phyloP scores from a whole-genome alignment of 179 eudicot genomes.

The Nepenthes alata region DNA sequence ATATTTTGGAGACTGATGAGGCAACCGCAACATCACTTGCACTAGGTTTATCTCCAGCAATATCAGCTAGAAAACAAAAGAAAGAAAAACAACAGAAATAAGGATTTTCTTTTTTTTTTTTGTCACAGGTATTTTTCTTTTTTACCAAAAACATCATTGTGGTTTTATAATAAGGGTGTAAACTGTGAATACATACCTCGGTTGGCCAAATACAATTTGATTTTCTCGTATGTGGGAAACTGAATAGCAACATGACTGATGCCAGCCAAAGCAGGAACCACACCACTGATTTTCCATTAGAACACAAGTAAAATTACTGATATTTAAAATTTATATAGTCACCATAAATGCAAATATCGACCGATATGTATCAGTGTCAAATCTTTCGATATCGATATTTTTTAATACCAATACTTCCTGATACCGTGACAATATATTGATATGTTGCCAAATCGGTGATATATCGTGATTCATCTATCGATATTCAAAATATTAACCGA shows the following conservation, averaged over 20 bases:
- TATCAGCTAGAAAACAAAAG: constrained; percentile 33
- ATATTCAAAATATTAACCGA: too few relatives aligned
- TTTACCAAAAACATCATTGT: not conserved
- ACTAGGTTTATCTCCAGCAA: constrained; percentile 48
- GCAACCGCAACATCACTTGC: constrained; percentile 79
- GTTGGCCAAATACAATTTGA: constrained; percentile 64
- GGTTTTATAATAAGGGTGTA: not conserved
- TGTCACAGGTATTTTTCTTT: not conserved
- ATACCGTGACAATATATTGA: too few relatives aligned
- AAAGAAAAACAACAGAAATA: not conserved
- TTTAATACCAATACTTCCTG: too few relatives aligned
- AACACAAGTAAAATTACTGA: constrained; percentile 5
- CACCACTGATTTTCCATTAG: constrained; percentile 44
- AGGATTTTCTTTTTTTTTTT: too few relatives aligned
- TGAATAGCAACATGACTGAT: constrained; percentile 93
- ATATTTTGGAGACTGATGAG: constrained; percentile 87
- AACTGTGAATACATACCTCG: constrained; percentile 26
- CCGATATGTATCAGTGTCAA: too few relatives aligned
- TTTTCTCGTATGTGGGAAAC: constrained; percentile 79
- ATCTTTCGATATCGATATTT: too few relatives aligned
- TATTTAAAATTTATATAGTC: not conserved
- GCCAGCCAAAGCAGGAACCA: constrained; percentile 92
- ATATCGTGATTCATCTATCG: too few relatives aligned
- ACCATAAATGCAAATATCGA: too few relatives aligned
- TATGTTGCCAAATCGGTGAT: too few relatives aligned